phyloP scores from a whole-genome alignment of 257 asterid species.

The Penstemon eatonii region DNA sequence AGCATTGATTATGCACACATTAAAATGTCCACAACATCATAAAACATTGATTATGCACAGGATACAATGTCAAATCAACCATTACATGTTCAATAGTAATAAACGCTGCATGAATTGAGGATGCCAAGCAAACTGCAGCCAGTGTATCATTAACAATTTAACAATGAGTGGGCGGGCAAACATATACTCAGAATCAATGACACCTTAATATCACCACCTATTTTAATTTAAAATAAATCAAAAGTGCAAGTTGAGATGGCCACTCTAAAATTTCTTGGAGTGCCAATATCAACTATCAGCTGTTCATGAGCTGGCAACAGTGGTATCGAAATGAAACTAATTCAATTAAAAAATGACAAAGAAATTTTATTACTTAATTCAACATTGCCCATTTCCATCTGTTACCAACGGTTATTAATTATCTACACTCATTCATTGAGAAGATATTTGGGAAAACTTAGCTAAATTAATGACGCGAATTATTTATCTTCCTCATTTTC shows the following conservation, averaged over 20 bases:
- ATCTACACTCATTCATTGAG: constrained; percentile 37
- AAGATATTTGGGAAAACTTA: constrained; percentile 28
- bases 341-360: constrained; percentile 15
- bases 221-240: background rate
- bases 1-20: constrained; percentile 22
- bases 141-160: background rate
- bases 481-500: constrained; percentile 44
- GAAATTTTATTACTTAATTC: constrained; percentile 21
- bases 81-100: constrained; percentile 14
- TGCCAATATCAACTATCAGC: background rate
- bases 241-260: background rate
- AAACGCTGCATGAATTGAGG: constrained; percentile 22
- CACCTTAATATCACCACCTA: background rate
- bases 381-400: constrained; percentile 16
- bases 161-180: background rate
- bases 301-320: constrained; percentile 3
- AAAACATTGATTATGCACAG: constrained; percentile 22
- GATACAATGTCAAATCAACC: constrained; percentile 25
- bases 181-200: background rate
- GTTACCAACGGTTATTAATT: constrained; percentile 31
- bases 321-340: constrained; percentile 3
- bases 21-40: constrained; percentile 17
- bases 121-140: constrained; percentile 23
- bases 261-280: background rate
- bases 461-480: constrained; percentile 20